These are phyloP conservation scores for Obba rivulosa DNA, from an alignment of 768 basidiomycete genomes.

Conservation along the genomic window DNA sequence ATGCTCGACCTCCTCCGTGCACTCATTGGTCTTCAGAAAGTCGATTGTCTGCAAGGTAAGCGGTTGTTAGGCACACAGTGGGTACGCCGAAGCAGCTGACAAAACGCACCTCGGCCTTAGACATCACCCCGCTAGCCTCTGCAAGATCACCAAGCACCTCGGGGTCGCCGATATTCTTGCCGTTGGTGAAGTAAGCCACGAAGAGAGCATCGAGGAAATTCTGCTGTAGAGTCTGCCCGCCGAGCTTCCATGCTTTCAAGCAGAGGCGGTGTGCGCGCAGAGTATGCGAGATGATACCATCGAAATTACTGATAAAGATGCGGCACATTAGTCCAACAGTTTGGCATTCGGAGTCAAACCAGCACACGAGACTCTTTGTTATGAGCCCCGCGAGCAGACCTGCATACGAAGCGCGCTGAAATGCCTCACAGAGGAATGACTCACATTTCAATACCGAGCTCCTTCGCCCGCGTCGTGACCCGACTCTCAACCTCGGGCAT, in stretches of 20 bases:
- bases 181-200: conserved; percentile 61
- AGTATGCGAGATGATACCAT: conserved; percentile 61
- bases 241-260: conserved; percentile 58
- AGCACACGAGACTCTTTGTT: background rate
- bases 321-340: background rate
- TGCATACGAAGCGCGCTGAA: background rate
- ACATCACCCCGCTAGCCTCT: conserved; percentile 49
- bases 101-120: conserved; percentile 49
- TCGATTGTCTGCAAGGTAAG: conserved; percentile 41
- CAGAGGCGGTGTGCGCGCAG: conserved; percentile 66
- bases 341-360: background rate
- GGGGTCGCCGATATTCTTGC: conserved; percentile 56
- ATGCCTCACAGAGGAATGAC: conserved; percentile 16
- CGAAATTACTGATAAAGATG: conserved; percentile 39
- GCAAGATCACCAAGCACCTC: conserved; percentile 57
- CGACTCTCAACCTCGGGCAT: conserved; percentile 25
- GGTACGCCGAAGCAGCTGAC: conserved; percentile 2
- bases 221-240: conserved; percentile 56
- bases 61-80: background rate
- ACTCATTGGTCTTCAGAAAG: conserved; percentile 64
- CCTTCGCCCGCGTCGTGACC: conserved; percentile 29
- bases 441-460: conserved; percentile 40
- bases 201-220: conserved; percentile 54
- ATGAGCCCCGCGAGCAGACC: background rate
- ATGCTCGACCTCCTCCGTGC: conserved; percentile 55